Conservation (phyloP, 495 filamentous ascomycete genomes). For the Hypoxylon intermedium region DNA sequence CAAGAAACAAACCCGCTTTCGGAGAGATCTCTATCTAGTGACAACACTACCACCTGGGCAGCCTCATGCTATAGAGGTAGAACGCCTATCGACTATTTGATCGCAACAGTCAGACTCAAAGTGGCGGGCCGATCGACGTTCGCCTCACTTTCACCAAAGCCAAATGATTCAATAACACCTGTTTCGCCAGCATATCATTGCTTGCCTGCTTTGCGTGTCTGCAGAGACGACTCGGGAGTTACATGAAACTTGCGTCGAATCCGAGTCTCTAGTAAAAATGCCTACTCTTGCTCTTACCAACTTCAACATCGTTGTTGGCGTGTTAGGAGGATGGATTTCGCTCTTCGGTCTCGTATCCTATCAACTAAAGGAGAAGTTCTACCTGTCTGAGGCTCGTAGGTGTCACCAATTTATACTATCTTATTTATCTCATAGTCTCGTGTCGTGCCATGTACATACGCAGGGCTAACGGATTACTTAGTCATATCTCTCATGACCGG, state of each 20-base stretch:
- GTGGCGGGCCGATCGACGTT: slow-evolving; percentile 28
- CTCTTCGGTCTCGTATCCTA: slow-evolving; percentile 89
- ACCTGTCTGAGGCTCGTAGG: slow-evolving; percentile 88
- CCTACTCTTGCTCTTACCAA: slow-evolving; percentile 78
- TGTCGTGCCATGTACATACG: neutral
- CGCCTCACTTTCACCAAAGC: slow-evolving; percentile 6
- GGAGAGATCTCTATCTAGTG: too few species aligned
- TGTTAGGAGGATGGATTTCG: slow-evolving; percentile 86
- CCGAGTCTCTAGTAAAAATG: slow-evolving; percentile 59
- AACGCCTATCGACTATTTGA: neutral
- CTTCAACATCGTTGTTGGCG: slow-evolving; percentile 87
- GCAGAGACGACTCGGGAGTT: slow-evolving; percentile 49
- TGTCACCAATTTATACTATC: slow-evolving; percentile 21
- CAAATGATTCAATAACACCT: slow-evolving; percentile 61
- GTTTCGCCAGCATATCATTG: slow-evolving; percentile 37
- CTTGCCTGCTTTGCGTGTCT: slow-evolving; percentile 37
- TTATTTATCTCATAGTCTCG: neutral
- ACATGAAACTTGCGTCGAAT: slow-evolving; percentile 33
- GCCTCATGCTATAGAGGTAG: too few species aligned
- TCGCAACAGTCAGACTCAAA: slow-evolving; percentile 21
- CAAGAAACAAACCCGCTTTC: too few species aligned
- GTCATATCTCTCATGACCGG: slow-evolving; percentile 86
- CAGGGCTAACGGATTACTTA: slow-evolving; percentile 41
- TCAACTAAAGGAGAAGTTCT: slow-evolving; percentile 87
- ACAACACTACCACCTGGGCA: too few species aligned